phyloP scores from a whole-genome alignment of 75 land plant genomes.

The Cupressus sempervirens region DNA sequence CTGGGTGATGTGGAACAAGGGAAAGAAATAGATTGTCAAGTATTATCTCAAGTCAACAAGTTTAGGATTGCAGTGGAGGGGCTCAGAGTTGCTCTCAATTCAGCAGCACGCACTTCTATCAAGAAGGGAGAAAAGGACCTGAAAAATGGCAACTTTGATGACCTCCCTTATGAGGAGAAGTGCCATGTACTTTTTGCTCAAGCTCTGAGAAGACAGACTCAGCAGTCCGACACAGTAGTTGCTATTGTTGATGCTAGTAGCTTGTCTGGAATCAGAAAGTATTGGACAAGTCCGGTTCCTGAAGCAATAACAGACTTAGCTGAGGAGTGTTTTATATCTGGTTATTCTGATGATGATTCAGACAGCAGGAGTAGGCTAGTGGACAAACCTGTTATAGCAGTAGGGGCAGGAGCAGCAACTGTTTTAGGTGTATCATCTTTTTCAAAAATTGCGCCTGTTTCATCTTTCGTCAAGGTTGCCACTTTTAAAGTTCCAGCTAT shows the following conservation, averaged over 20 bases:
- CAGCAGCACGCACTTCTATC: slow-evolving; percentile 29
- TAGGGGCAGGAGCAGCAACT: slow-evolving; percentile 89
- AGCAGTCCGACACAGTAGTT: slow-evolving; percentile 54
- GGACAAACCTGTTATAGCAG: slow-evolving; percentile 65
- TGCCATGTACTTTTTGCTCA: slow-evolving; percentile 67
- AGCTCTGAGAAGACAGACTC: slow-evolving; percentile 56
- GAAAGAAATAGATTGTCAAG: slow-evolving; percentile 42
- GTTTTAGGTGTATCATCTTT: slow-evolving; percentile 70
- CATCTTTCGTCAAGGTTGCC: slow-evolving; percentile 48
- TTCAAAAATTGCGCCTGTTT: slow-evolving; percentile 56
- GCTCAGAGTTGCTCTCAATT: slow-evolving; percentile 55
- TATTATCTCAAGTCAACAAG: slow-evolving; percentile 41
- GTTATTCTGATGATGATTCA: slow-evolving; percentile 16
- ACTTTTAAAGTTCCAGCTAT: slow-evolving; percentile 53
- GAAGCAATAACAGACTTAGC: slow-evolving; percentile 47
- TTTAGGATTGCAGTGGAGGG: slow-evolving; percentile 83
- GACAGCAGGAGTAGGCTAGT: slow-evolving; percentile 20
- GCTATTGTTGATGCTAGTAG: slow-evolving; percentile 78
- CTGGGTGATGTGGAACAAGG: slow-evolving; percentile 58
- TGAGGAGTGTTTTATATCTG: slow-evolving; percentile 36
- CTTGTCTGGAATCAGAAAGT: slow-evolving; percentile 62
- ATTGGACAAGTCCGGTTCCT: slow-evolving; percentile 72
- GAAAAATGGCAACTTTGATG: slow-evolving; percentile 33
- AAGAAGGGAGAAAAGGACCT: slow-evolving; percentile 13
- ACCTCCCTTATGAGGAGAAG: slow-evolving; percentile 71